Conservation (phyloP, 1,284 basidiomycete species). For the Erythrobasidium hasegawianum region DNA sequence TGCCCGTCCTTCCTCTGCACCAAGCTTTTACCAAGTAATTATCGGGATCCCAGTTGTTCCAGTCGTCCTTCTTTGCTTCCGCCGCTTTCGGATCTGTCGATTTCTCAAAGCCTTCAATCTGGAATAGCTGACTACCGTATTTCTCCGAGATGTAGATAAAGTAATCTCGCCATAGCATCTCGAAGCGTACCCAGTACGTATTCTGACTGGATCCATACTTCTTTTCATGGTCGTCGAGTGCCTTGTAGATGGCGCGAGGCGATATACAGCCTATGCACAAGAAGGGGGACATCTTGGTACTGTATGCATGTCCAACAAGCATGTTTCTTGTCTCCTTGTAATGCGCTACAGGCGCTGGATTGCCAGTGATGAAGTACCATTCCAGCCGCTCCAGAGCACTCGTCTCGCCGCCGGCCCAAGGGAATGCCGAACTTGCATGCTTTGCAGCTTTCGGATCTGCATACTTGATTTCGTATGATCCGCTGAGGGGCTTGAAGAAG, state of each 20-base stretch:
- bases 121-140: slow-evolving; percentile 51
- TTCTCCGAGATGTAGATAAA: slow-evolving; percentile 54
- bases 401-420: slow-evolving; percentile 53
- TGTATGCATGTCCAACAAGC: slow-evolving; percentile 55
- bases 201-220: slow-evolving; percentile 50
- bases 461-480: slow-evolving; percentile 43
- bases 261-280: slow-evolving; percentile 55
- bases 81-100: slow-evolving; percentile 52
- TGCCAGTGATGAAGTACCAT: slow-evolving; percentile 50
- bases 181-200: slow-evolving; percentile 55
- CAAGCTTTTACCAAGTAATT: slow-evolving; percentile 50
- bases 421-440: slow-evolving; percentile 49
- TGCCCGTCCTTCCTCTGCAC: slow-evolving; percentile 55
- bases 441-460: slow-evolving; percentile 34
- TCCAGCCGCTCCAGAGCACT: slow-evolving; percentile 50
- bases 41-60: slow-evolving; percentile 41
- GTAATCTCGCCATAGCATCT: slow-evolving; percentile 58
- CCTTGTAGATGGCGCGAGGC: slow-evolving; percentile 52
- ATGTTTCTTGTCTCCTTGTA: slow-evolving; percentile 60
- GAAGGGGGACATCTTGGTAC: slow-evolving; percentile 57
- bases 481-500: slow-evolving; percentile 46
- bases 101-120: slow-evolving; percentile 52
- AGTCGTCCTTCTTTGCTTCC: slow-evolving; percentile 46
- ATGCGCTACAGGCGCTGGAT: slow-evolving; percentile 48
- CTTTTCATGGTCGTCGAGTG: slow-evolving; percentile 49